Base-by-base conservation (phyloP, 2,329 filamentous ascomycete genomes). In the Lizonia empirigonia region DNA sequence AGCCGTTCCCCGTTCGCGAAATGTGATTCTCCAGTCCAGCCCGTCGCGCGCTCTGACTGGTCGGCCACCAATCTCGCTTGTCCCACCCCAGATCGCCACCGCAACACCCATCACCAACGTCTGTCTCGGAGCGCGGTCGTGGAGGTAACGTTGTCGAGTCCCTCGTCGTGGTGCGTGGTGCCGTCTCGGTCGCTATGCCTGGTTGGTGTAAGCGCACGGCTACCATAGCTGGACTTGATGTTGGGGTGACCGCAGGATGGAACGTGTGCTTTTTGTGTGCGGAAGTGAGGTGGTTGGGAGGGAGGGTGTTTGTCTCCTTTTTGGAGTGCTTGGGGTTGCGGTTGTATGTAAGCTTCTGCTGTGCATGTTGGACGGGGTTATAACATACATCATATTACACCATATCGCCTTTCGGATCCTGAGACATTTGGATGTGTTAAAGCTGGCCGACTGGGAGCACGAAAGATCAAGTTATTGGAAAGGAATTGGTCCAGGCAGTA, bases 41-140 rank as follows among this genome's bases (percentile, higher is more conserved):
- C 26, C 29, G 8, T 18, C 35, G 23, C 12, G 16, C 13, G 5
- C 22, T 9, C 47, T 50, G 40, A 50, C 41, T 38, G 39, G 47
- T 19, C 27, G 27, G 34, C 47, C 24, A 18, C 34, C 40, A 50
- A 50, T 50, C 39, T 50, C 39, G 47, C 40, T 44, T 39, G 40
- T 39, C 4, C 40, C 23, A 39, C 39, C 34, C 29, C 39, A 39
- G 34, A 39, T 50, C 39, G 18, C 40, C 47, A 44, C 34, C 30
- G 39, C 27, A 18, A 33, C 36, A 6, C 27, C 23, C 47, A 39
- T 30, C 39, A 44, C 38, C 27, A 44, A 20, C 39, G 34, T 39
- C 13, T 35, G 47, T 50, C 39, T 44, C 47, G 39, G 39, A 29
- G 38, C n/a, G 13, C 34, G 27, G 27, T 44, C 30, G 34, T 18